Evolutionary conservation across 192 early-diverging fungal species (phyloP).

Genomic region (Mortierella claussenii): DNA sequence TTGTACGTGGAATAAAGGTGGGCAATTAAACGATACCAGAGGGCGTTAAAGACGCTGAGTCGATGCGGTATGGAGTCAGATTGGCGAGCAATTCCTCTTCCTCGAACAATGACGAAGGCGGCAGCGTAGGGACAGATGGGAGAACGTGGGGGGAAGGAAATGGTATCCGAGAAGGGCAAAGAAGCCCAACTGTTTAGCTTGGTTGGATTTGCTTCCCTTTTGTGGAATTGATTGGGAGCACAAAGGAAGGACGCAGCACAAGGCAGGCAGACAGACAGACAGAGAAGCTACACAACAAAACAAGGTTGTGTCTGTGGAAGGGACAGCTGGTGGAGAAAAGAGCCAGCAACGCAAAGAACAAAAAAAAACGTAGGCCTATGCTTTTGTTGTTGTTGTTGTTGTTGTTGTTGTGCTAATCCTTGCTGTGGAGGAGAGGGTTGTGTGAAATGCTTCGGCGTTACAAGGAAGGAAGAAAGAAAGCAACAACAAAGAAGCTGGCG

Average conservation of each 20-base stretch:
- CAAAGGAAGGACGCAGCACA: neutral
- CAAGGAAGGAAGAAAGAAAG: no score
- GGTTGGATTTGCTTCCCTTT: constrained; percentile 50
- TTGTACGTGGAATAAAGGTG: neutral
- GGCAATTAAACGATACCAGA: neutral
- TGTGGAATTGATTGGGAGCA: constrained; percentile 46
- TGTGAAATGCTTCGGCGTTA: no score
- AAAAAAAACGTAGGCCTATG: neutral
- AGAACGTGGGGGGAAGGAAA: constrained; percentile 8
- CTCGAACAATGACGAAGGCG: no score
- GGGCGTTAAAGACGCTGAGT: constrained; percentile 12
- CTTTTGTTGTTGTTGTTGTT: neutral
- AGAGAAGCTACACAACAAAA: no score
- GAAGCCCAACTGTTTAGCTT: constrained; percentile 9
- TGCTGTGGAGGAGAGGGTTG: no score
- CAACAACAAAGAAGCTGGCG: no score
- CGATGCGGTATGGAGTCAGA: no score
- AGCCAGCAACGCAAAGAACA: neutral
- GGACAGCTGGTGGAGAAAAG: neutral
- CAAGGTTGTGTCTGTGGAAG: constrained; percentile 10
- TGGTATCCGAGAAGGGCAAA: constrained; percentile 21
- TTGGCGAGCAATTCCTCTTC: no score
- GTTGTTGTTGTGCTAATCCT: neutral
- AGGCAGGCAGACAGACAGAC: no score
- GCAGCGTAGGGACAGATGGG: neutral